Percentiles rank a stretch among this genome's conserved stretches.
Conservation (phyloP, 306 rosid species). For the Purshia tridentata region DNA sequence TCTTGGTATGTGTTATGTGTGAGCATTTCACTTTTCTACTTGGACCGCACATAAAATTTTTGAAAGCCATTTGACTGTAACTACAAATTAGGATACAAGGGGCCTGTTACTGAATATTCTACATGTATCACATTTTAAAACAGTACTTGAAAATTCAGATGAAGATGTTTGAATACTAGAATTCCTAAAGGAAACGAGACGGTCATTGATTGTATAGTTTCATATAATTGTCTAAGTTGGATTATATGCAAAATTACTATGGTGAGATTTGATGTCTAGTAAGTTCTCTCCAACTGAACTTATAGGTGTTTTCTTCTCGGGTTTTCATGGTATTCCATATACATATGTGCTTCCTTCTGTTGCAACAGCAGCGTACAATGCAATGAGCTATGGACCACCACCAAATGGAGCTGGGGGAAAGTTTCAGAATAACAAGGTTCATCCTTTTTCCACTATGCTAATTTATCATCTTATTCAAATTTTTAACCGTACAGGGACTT, state of each 20-base stretch:
- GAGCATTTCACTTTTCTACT: not conserved
- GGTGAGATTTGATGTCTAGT: constrained; percentile 36
- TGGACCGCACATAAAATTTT: not conserved
- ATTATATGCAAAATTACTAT: constrained; percentile 8
- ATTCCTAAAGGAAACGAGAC: not conserved
- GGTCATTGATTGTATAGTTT: not conserved
- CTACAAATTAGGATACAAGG: not conserved
- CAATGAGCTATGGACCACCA: constrained; percentile 50
- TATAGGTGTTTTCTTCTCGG: constrained; percentile 63
- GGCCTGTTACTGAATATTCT: not conserved
- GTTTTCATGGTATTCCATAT: constrained; percentile 67
- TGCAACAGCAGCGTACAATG: constrained; percentile 67
- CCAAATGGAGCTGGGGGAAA: constrained; percentile 74
- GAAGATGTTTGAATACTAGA: not conserved
- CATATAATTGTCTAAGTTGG: constrained; percentile 6
- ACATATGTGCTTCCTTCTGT: constrained; percentile 70
- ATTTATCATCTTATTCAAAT: constrained; percentile 25
- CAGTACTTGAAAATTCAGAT: not conserved
- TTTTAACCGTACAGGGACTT: constrained; percentile 2
- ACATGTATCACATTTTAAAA: not conserved
- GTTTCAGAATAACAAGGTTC: constrained; percentile 82
- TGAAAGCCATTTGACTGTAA: not conserved
- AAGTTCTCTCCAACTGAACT: constrained; percentile 35
- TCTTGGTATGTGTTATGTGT: not conserved
- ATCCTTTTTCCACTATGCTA: constrained; percentile 19